A percentile compares a stretch with the other conserved stretches of the same genome.
Evolutionary conservation across 805 yeast species (phyloP).

Genomic region (Metschnikowia kunwiensis): DNA sequence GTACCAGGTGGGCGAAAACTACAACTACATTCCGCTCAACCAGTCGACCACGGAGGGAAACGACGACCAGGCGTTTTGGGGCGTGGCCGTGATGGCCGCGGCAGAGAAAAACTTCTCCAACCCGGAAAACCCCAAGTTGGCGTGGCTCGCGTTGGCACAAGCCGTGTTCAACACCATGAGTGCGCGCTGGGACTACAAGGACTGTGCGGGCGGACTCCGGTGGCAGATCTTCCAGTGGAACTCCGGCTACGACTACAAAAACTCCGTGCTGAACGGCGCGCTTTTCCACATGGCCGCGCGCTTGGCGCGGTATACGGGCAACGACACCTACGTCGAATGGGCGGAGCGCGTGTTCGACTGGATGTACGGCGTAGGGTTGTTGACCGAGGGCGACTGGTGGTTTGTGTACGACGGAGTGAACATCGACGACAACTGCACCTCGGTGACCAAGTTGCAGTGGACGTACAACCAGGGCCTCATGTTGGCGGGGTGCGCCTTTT

Average conservation of each 20-base stretch:
- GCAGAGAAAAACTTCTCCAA: constrained; percentile 83
- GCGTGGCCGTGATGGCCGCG: constrained; percentile 86
- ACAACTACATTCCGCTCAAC: constrained; percentile 81
- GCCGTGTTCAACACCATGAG: constrained; percentile 92
- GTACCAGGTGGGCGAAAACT: constrained; percentile 61
- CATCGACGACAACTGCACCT: constrained; percentile 57
- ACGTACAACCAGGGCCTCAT: constrained; percentile 81
- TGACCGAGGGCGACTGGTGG: constrained; percentile 46
- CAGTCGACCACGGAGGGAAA: constrained; percentile 94
- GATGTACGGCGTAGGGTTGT: constrained; percentile 50
- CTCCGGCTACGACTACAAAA: constrained; percentile 89
- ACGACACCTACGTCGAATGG: constrained; percentile 70
- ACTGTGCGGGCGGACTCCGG: constrained; percentile 86
- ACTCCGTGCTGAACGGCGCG: constrained; percentile 87
- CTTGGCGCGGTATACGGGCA: constrained; percentile 76
- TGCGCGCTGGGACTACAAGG: constrained; percentile 71
- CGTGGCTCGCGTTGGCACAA: constrained; percentile 82
- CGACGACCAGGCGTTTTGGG: constrained; percentile 98
- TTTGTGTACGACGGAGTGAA: constrained; percentile 75
- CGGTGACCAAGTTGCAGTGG: constrained; percentile 66
- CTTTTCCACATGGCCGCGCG: constrained; percentile 85
- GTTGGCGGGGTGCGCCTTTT: constrained; percentile 75
- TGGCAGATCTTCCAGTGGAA: constrained; percentile 98
- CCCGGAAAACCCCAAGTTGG: constrained; percentile 53
- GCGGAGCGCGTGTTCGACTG: constrained; percentile 78